Evolutionary conservation across 768 basidiomycete genomes (phyloP).

Genomic region (Lentinula detonsa): DNA sequence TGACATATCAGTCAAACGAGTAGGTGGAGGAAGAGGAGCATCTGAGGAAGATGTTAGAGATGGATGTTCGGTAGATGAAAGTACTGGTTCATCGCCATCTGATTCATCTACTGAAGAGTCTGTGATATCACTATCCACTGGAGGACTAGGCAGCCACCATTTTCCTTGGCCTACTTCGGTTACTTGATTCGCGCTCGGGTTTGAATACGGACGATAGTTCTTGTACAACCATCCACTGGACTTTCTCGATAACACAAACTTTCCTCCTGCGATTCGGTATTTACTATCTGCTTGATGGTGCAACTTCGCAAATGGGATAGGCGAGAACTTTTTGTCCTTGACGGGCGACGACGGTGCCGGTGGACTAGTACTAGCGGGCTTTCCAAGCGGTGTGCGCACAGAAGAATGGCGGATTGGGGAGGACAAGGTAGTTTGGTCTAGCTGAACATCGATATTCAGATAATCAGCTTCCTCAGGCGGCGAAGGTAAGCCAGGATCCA

Average conservation of each 20-base stretch:
- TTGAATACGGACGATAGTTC: conserved; percentile 12
- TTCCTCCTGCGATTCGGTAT: conserved; percentile 51
- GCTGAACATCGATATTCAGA: neutral
- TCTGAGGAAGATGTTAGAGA: neutral
- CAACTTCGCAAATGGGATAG: conserved; percentile 65
- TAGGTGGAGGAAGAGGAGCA: neutral
- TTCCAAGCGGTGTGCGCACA: neutral
- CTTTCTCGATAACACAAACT: conserved; percentile 40
- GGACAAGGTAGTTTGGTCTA: neutral
- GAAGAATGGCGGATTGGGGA: neutral
- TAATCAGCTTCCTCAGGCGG: neutral
- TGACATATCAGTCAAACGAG: neutral
- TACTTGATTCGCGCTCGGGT: neutral
- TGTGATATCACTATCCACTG: conserved; percentile 40
- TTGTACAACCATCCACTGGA: neutral
- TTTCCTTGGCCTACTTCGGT: neutral
- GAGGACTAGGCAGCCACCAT: conserved; percentile 46
- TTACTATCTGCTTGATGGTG: conserved; percentile 67
- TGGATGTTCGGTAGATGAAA: neutral
- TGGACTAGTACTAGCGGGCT: neutral
- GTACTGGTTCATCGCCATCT: neutral
- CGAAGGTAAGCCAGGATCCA: neutral
- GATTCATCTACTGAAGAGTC: conserved; percentile 8
- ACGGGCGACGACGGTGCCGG: conserved; percentile 12
- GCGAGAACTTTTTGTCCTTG: conserved; percentile 46